These are phyloP conservation scores for Scedosporium dehoogii DNA, from an alignment of 2,329 filamentous ascomycete species.

Conservation along the genomic window DNA sequence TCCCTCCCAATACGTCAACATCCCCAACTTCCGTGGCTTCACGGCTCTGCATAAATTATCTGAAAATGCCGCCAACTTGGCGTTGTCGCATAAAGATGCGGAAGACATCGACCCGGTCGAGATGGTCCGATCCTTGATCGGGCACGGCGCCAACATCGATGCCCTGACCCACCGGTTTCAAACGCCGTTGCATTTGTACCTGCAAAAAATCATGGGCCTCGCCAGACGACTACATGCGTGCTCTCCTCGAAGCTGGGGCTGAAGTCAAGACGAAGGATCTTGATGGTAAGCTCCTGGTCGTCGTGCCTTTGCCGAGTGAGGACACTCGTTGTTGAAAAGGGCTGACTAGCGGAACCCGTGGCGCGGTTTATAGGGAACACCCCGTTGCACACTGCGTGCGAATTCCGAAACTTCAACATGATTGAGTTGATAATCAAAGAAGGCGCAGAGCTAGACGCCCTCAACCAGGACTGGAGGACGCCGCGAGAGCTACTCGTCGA, in stretches of 20 bases:
- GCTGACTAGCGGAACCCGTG: too few species aligned
- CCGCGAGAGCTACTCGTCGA: slow-evolving; percentile 4
- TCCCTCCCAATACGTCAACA: background rate
- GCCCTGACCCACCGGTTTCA: background rate
- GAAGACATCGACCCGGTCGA: background rate
- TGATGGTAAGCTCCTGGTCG: background rate
- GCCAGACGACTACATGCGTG: too few species aligned
- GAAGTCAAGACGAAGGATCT: background rate
- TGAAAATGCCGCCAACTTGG: background rate
- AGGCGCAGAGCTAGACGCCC: slow-evolving; percentile 8
- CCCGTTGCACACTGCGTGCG: background rate
- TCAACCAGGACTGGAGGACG: slow-evolving; percentile 7
- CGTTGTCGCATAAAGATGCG: background rate
- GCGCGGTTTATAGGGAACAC: background rate
- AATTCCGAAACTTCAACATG: background rate
- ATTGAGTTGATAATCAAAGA: slow-evolving; percentile 4
- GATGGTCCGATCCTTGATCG: background rate
- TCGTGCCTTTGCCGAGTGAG: background rate
- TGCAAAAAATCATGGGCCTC: too few species aligned
- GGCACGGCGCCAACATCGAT: background rate
- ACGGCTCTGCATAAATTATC: background rate
- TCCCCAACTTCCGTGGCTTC: background rate
- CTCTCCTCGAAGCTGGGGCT: background rate
- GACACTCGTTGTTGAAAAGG: too few species aligned
- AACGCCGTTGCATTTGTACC: background rate